A percentile compares a stretch with the other conserved stretches of the same genome.
phyloP scores from a whole-genome alignment of 1,284 basidiomycete species.

The Sphaerobolus stellatus region DNA sequence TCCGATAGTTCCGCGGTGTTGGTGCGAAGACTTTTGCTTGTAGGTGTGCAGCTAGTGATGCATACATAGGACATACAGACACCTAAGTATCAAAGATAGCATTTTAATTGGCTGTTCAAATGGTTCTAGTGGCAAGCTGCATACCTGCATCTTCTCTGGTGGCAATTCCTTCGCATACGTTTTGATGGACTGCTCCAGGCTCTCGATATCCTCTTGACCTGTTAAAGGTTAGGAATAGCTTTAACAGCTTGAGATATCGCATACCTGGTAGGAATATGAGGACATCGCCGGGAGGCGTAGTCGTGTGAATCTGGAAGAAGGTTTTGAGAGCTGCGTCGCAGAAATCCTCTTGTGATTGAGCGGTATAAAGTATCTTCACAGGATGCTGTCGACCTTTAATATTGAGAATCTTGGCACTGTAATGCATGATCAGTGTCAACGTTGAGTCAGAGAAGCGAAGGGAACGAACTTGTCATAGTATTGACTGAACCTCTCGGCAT shows the following conservation, averaged over 20 bases:
- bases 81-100: conserved; percentile 45
- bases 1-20: conserved; percentile 71
- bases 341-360: conserved; percentile 78
- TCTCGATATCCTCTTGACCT: conserved; percentile 98
- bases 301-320: conserved; percentile 87
- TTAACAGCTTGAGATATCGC: conserved; percentile 10
- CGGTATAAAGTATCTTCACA: conserved; percentile 79
- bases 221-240: conserved; percentile 6
- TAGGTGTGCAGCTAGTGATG: conserved; percentile 75
- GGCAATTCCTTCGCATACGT: conserved; percentile 67
- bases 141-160: conserved; percentile 49
- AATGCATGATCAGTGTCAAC: conserved; percentile 18
- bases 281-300: conserved; percentile 81
- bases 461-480: conserved; percentile 79
- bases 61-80: conserved; percentile 78
- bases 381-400: conserved; percentile 92
- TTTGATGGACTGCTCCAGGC: conserved; percentile 71
- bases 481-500: conserved; percentile 88
- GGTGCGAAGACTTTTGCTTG: conserved; percentile 79
- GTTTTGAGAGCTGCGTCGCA: conserved; percentile 87
- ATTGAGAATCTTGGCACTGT: conserved; percentile 82
- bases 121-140: conserved; percentile 27
- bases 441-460: background rate
- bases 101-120: background rate
- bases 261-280: conserved; percentile 89